These are phyloP conservation scores for Tagetes erecta DNA, from an alignment of 129 eudicot species.

Conservation along the genomic window DNA sequence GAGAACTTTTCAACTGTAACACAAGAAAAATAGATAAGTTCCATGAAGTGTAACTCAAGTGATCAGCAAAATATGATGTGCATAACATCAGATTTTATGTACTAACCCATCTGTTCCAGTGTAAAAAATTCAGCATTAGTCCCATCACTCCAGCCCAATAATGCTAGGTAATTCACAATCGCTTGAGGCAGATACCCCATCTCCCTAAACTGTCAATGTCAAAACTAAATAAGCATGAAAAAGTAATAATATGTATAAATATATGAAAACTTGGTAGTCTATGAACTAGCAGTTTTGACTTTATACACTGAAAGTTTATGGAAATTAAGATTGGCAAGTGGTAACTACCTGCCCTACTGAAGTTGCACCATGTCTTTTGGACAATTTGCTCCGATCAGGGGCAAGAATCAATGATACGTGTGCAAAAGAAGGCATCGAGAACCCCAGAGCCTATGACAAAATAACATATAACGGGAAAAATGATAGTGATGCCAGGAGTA, in stretches of 20 bases:
- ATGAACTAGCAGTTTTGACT: slow-evolving; percentile 6
- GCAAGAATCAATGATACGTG: slow-evolving; percentile 95
- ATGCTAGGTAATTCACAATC: slow-evolving; percentile 84
- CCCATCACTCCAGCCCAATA: slow-evolving; percentile 99
- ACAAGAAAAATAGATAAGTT: slow-evolving; percentile 27
- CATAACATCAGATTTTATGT: slow-evolving; percentile 13
- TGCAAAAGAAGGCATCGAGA: slow-evolving; percentile 89
- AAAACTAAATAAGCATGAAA: slow-evolving; percentile 3
- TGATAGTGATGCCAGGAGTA: slow-evolving; percentile 1
- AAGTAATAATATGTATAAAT: not conserved
- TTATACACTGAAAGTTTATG: not conserved
- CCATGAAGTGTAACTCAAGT: slow-evolving; percentile 1
- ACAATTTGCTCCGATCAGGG: slow-evolving; percentile 94
- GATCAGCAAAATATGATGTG: slow-evolving; percentile 28
- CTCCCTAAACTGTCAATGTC: slow-evolving; percentile 67
- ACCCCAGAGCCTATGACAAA: slow-evolving; percentile 72
- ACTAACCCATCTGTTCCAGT: slow-evolving; percentile 85
- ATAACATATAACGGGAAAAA: slow-evolving; percentile 14
- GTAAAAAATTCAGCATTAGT: slow-evolving; percentile 88
- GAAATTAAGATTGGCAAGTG: slow-evolving; percentile 5
- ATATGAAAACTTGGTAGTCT: slow-evolving; percentile 17
- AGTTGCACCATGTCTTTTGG: slow-evolving; percentile 99
- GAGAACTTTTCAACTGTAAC: slow-evolving; percentile 87
- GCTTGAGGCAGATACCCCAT: slow-evolving; percentile 94
- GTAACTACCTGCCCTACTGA: slow-evolving; percentile 91